Base-by-base conservation (phyloP, 495 filamentous ascomycete genomes). In the Acidomyces sp. region DNA sequence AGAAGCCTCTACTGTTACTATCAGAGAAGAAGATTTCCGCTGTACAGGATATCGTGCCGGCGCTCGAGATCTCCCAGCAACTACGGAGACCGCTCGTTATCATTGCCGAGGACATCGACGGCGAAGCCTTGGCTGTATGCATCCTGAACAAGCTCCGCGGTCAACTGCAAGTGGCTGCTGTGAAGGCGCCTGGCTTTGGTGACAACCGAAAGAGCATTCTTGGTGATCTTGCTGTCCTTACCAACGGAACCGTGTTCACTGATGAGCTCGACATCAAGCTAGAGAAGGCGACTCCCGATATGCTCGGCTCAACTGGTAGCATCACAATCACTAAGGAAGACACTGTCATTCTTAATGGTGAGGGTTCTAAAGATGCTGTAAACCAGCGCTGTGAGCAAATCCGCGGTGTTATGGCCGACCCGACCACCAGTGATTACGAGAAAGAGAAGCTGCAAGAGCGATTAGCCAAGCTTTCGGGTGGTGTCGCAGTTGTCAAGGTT, bases 281-380 rank as follows among this genome's bases (percentile, higher is more conserved):
- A 29, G 90, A 97, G 67, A 96, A 94, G 78, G 78, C 82, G 48
- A 97, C 85, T 31, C 68, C 78, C 39, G 90, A 97, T 48, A 85
- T 93, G 77, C 85, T 97, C 55, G 90, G 90, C 46, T 87, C 88
- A 34, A 94, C 87, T 49, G 90, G 90, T 50, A 84, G 88, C 43
- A 95, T 97, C 71, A 94, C 90, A 60, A 96, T 97, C 67, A 97
- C 92, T 55, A 97, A 97, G 75, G 90, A 97, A 66, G 90, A 97
- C 64, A 97, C 90, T 56, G 95, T 97, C 64, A 78, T 97, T 59
- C 76, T 97, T 43, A 97, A 97, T 65, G 90, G 90, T 36, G 90
- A 96, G 56, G 90, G 90, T 43, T 81, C 68, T 75, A 96, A 96
- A 72, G 90, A 97, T 58, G 63, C 72, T 39, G 90, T 97, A 56